A percentile compares a stretch with the other conserved stretches of the same genome.
These are phyloP conservation scores for Russula compacta DNA, from an alignment of 768 basidiomycete genomes.

Conservation along the genomic window DNA sequence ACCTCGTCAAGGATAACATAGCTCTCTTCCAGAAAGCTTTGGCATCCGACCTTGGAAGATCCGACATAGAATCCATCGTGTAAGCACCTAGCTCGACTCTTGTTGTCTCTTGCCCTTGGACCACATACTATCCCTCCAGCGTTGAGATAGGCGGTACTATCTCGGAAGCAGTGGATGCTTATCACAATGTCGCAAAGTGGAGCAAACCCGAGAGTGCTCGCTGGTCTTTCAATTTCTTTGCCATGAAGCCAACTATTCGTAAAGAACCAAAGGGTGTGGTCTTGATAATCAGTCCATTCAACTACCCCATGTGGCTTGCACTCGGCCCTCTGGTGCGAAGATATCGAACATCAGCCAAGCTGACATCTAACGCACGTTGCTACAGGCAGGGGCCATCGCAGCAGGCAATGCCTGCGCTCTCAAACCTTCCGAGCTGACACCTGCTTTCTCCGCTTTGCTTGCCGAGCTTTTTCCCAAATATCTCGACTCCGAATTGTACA, in stretches of 20 bases:
- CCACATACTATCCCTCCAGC: slow-evolving; percentile 29
- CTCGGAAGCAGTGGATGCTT: slow-evolving; percentile 43
- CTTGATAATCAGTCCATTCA: slow-evolving; percentile 65
- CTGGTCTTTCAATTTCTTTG: slow-evolving; percentile 46
- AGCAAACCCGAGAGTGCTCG: slow-evolving; percentile 49
- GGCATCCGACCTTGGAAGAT: slow-evolving; percentile 54
- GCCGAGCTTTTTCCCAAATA: slow-evolving; percentile 24
- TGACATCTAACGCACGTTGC: not conserved
- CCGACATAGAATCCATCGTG: slow-evolving; percentile 48
- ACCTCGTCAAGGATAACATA: slow-evolving; percentile 65
- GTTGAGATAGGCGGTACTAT: slow-evolving; percentile 51
- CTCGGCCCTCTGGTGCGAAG: slow-evolving; percentile 47
- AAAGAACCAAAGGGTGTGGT: slow-evolving; percentile 75
- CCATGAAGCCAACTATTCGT: slow-evolving; percentile 54
- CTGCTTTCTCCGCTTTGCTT: slow-evolving; percentile 25
- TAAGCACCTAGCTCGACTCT: slow-evolving; percentile 22
- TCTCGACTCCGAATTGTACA: slow-evolving; percentile 28
- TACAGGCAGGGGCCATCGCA: slow-evolving; percentile 30
- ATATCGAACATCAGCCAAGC: not conserved
- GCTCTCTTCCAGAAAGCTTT: slow-evolving; percentile 52
- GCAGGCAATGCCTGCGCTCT: slow-evolving; percentile 30
- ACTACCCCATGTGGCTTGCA: slow-evolving; percentile 58
- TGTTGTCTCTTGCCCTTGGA: too few relatives aligned
- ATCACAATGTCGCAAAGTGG: slow-evolving; percentile 67
- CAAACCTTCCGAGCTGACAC: slow-evolving; percentile 32